Evolutionary conservation across 2,329 filamentous ascomycete species (phyloP).

Genomic region (Colletotrichum sp.): DNA sequence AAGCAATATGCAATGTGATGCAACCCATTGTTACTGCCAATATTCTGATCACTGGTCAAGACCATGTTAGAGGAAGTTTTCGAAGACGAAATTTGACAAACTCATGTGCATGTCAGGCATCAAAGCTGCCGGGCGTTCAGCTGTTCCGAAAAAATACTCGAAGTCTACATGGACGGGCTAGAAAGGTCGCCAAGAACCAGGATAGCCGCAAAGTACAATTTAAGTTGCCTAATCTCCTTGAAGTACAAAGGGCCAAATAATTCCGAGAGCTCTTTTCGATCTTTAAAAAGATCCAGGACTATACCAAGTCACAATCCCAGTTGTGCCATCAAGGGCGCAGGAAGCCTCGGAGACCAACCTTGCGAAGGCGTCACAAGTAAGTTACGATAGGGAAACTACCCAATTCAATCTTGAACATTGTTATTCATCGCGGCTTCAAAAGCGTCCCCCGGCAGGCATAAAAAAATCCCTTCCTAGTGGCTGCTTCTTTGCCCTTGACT

Average conservation of each 20-base stretch:
- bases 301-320: neutral
- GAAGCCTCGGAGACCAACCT: neutral
- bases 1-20: neutral
- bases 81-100: neutral
- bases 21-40: no score
- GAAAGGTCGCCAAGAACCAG: neutral
- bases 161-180: neutral
- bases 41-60: no score
- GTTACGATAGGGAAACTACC: neutral
- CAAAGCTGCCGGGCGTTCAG: neutral
- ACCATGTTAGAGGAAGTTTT: neutral
- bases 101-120: neutral
- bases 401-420: no score
- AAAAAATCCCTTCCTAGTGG: no score
- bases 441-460: no score
- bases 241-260: neutral
- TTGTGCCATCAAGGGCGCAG: neutral
- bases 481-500: no score
- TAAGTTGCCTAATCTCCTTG: neutral
- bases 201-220: neutral
- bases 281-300: neutral
- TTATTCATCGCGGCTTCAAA: no score
- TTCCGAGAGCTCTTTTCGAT: neutral
- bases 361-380: neutral
- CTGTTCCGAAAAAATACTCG: neutral